Evolutionary conservation across 306 rosid genomes (phyloP).

Genomic region (Prunus kanzakura): DNA sequence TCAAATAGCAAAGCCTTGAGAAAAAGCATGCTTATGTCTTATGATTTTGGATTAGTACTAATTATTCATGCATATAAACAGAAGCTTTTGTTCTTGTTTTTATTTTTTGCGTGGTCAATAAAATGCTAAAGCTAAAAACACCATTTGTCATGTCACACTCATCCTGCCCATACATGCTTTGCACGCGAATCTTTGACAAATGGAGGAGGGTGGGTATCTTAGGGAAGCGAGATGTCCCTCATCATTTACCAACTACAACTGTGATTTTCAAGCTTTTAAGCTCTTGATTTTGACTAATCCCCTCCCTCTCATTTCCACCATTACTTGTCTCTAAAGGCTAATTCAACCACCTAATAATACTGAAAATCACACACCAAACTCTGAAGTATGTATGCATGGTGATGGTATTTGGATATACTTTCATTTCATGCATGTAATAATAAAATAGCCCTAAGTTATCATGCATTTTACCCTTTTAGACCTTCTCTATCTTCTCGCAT

Average conservation of each 20-base stretch:
- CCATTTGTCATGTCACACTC: slow-evolving; percentile 49
- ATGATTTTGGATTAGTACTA: slow-evolving; percentile 38
- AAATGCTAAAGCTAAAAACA: slow-evolving; percentile 37
- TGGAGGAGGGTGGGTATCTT: slow-evolving; percentile 24
- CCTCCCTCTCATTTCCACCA: slow-evolving; percentile 6
- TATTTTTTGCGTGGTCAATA: slow-evolving; percentile 22
- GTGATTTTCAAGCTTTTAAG: slow-evolving; percentile 27
- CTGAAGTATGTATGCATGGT: too few relatives aligned
- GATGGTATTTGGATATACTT: too few relatives aligned
- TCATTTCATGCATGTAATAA: too few relatives aligned
- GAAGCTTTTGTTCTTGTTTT: slow-evolving; percentile 24
- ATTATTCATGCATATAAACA: slow-evolving; percentile 28
- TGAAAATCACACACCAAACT: not conserved
- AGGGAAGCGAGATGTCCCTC: slow-evolving; percentile 28
- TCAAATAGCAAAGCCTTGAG: slow-evolving; percentile 26
- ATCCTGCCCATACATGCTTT: slow-evolving; percentile 40
- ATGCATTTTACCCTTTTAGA: not conserved
- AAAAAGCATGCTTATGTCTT: slow-evolving; percentile 29
- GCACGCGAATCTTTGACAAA: slow-evolving; percentile 68
- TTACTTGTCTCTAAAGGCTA: not conserved
- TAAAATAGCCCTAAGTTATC: not conserved
- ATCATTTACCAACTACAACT: slow-evolving; percentile 35
- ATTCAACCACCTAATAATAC: slow-evolving; percentile 5
- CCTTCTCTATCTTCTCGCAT: not conserved
- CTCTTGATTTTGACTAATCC: slow-evolving; percentile 30